Conservation (phyloP, 768 basidiomycete genomes). For the Obba rivulosa region DNA sequence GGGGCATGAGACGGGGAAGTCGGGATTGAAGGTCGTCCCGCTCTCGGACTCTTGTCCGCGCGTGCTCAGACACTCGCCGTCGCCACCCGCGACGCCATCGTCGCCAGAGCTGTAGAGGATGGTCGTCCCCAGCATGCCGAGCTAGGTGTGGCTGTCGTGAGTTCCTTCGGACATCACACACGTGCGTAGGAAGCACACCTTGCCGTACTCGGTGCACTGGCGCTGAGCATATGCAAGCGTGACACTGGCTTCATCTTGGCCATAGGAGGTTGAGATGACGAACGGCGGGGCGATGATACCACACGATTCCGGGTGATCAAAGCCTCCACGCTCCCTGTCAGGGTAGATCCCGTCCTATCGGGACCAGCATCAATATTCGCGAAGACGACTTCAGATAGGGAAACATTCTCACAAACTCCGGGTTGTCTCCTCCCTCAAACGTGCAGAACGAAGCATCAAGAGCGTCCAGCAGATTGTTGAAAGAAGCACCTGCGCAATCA, state of each 20-base stretch:
- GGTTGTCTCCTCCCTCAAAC: slow-evolving; percentile 41
- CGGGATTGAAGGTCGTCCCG: slow-evolving; percentile 34
- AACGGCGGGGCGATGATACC: slow-evolving; percentile 31
- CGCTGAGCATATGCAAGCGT: slow-evolving; percentile 31
- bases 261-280: slow-evolving; percentile 38
- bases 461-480: slow-evolving; percentile 43
- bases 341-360: slow-evolving; percentile 37
- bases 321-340: slow-evolving; percentile 33
- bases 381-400: slow-evolving; percentile 26
- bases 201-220: slow-evolving; percentile 41
- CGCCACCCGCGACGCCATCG: slow-evolving; percentile 34
- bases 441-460: slow-evolving; percentile 39
- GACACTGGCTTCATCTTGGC: slow-evolving; percentile 28
- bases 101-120: slow-evolving; percentile 41
- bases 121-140: slow-evolving; percentile 30
- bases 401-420: slow-evolving; percentile 28
- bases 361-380: not conserved
- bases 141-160: not conserved
- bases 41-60: slow-evolving; percentile 21
- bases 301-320: slow-evolving; percentile 32
- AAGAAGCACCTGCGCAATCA: slow-evolving; percentile 31
- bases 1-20: slow-evolving; percentile 39
- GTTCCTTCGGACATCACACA: not conserved
- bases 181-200: slow-evolving; percentile 12
- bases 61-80: slow-evolving; percentile 23